phyloP scores from a whole-genome alignment of 139 green algal species.

The Chlorella sp. region DNA sequence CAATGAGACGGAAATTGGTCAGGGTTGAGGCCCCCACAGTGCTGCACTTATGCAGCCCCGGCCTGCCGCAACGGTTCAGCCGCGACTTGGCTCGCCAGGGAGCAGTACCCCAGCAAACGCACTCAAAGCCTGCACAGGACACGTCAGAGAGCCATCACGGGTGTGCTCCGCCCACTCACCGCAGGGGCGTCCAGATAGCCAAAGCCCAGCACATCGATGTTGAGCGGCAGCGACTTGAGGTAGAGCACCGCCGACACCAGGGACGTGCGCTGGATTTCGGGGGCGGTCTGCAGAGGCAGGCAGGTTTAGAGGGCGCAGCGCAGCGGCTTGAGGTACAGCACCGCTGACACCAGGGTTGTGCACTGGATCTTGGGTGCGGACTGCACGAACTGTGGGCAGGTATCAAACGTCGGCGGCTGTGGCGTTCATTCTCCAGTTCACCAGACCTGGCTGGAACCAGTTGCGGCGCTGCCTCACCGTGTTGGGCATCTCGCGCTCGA shows the following conservation, averaged over 20 bases:
- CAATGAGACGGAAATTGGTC: background rate
- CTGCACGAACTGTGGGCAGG: too few species aligned
- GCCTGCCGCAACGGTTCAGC: too few species aligned
- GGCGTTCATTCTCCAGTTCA: too few species aligned
- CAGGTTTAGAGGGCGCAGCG: too few species aligned
- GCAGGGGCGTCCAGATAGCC: slow-evolving; percentile 93
- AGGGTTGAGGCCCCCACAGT: too few species aligned
- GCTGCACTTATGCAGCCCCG: background rate
- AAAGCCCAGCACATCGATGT: slow-evolving; percentile 92
- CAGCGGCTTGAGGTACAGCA: too few species aligned
- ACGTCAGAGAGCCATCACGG: too few species aligned
- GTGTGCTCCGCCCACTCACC: slow-evolving; percentile 12
- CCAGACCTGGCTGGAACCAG: too few species aligned
- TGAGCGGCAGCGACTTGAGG: slow-evolving; percentile 88
- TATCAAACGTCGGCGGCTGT: too few species aligned
- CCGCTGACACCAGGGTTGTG: too few species aligned
- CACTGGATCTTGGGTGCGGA: too few species aligned
- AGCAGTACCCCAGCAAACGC: background rate
- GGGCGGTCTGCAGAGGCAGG: slow-evolving; percentile 52
- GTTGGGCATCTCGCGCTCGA: slow-evolving; percentile 83
- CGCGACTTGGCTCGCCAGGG: background rate
- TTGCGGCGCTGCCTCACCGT: slow-evolving; percentile 10
- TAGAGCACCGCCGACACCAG: slow-evolving; percentile 87
- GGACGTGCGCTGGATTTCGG: slow-evolving; percentile 94
- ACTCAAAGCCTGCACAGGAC: too few species aligned